phyloP scores from a whole-genome alignment of 108 stramenopile species.

The Cyclotella baltica region DNA sequence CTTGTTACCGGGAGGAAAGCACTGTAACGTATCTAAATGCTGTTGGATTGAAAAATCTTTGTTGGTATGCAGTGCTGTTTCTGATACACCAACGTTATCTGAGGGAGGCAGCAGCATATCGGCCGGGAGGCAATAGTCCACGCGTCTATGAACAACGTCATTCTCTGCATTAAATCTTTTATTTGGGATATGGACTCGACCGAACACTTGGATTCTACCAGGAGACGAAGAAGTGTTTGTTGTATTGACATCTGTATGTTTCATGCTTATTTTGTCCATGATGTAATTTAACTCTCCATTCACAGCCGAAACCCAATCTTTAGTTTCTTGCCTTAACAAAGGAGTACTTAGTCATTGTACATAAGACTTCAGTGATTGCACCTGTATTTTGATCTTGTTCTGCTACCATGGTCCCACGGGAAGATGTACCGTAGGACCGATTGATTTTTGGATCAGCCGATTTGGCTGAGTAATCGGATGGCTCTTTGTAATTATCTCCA shows the following conservation, averaged over 20 bases:
- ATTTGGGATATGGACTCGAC: slow-evolving; percentile 62
- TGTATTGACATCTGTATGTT: background rate
- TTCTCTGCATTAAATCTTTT: slow-evolving; percentile 83
- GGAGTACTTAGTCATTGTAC: slow-evolving; percentile 53
- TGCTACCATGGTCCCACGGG: slow-evolving; percentile 51
- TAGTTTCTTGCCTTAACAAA: slow-evolving; percentile 32
- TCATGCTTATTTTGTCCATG: background rate
- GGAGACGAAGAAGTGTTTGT: slow-evolving; percentile 33
- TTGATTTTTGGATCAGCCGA: slow-evolving; percentile 53
- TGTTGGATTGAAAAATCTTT: slow-evolving; percentile 30
- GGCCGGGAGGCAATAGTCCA: slow-evolving; percentile 79
- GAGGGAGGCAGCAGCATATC: slow-evolving; percentile 56
- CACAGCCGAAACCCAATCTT: slow-evolving; percentile 47
- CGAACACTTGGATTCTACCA: slow-evolving; percentile 69
- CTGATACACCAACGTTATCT: background rate
- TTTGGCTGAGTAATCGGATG: slow-evolving; percentile 24
- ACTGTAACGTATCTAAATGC: slow-evolving; percentile 44
- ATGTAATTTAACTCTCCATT: slow-evolving; percentile 45
- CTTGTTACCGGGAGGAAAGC: slow-evolving; percentile 51
- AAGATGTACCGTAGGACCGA: slow-evolving; percentile 71
- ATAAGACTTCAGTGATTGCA: slow-evolving; percentile 78
- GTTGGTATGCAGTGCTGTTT: background rate
- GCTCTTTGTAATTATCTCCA: slow-evolving; percentile 25
- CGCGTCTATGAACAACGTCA: slow-evolving; percentile 71
- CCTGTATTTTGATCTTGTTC: slow-evolving; percentile 76